phyloP scores from a whole-genome alignment of 257 asterid genomes.

The Galeopsis tetrahit region DNA sequence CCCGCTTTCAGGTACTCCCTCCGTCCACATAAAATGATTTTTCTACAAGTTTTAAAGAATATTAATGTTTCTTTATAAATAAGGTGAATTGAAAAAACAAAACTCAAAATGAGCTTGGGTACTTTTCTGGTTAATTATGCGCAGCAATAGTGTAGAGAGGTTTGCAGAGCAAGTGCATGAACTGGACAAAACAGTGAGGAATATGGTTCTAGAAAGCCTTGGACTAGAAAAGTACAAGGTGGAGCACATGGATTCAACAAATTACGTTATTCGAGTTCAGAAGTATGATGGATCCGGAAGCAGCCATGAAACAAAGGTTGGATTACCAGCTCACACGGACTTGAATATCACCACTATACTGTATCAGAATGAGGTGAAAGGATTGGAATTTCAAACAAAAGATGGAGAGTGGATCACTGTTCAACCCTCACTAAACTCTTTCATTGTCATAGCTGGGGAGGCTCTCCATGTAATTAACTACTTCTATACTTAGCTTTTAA shows the following conservation, averaged over 20 bases:
- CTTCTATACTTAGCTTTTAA: background rate
- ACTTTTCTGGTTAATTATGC: background rate
- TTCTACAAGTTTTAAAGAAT: too few species aligned
- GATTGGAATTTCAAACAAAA: conserved; percentile 47
- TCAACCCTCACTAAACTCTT: too few species aligned
- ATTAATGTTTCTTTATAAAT: too few species aligned
- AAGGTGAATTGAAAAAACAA: too few species aligned
- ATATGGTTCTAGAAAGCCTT: conserved; percentile 41
- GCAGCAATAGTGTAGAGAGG: conserved; percentile 40
- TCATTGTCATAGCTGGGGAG: conserved; percentile 52
- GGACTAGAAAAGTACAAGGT: conserved; percentile 49
- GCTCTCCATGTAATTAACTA: conserved; percentile 43
- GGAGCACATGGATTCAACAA: conserved; percentile 52
- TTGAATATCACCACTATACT: conserved; percentile 50
- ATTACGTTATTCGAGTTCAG: conserved; percentile 20
- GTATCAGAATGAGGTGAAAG: conserved; percentile 42
- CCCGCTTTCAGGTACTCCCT: conserved; percentile 47
- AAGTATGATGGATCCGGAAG: conserved; percentile 52
- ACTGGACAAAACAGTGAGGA: too few species aligned
- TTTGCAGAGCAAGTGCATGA: too few species aligned
- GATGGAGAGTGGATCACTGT: conserved; percentile 46
- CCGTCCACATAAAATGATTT: too few species aligned
- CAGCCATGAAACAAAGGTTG: conserved; percentile 37
- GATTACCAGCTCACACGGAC: conserved; percentile 55
- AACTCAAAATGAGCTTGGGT: background rate